These are phyloP conservation scores for Pontederia paniculata DNA, from an alignment of 176 grass and related monocot genomes.

Conservation along the genomic window DNA sequence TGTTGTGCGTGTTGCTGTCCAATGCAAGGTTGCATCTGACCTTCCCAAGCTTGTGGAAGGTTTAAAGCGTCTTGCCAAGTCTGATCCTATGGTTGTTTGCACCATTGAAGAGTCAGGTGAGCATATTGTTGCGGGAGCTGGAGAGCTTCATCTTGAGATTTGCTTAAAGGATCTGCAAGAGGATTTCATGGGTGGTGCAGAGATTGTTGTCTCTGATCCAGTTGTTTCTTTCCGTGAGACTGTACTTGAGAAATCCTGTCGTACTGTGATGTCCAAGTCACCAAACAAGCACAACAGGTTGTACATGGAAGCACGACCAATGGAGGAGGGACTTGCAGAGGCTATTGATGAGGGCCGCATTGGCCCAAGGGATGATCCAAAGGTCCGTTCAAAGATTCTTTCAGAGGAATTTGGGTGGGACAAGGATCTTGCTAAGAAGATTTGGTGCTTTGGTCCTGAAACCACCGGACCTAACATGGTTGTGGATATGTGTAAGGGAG, in stretches of 20 bases:
- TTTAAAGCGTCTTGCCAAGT: constrained; percentile 71
- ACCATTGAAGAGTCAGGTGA: constrained; percentile 72
- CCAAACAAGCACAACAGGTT: constrained; percentile 77
- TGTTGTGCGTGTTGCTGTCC: constrained; percentile 72
- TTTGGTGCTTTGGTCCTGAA: constrained; percentile 86
- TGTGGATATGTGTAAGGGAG: constrained; percentile 91
- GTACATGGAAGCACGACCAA: constrained; percentile 67
- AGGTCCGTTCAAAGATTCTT: constrained; percentile 55
- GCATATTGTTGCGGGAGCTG: constrained; percentile 80
- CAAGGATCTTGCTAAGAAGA: constrained; percentile 84
- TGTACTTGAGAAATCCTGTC: constrained; percentile 63
- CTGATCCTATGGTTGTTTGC: constrained; percentile 82
- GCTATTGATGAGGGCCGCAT: constrained; percentile 62
- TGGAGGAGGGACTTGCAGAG: constrained; percentile 69
- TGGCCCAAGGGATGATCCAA: constrained; percentile 70
- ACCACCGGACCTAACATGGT: constrained; percentile 82
- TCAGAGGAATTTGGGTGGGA: constrained; percentile 75
- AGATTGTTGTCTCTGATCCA: constrained; percentile 59
- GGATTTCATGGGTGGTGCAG: constrained; percentile 82
- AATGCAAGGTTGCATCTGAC: constrained; percentile 70
- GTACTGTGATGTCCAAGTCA: constrained; percentile 87
- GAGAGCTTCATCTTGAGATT: constrained; percentile 75
- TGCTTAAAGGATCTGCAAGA: constrained; percentile 75
- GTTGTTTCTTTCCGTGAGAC: constrained; percentile 93
- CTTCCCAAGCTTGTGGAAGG: constrained; percentile 88